Evolutionary conservation across 2,329 filamentous ascomycete genomes (phyloP).

Genomic region (Diaporthe nobilis): DNA sequence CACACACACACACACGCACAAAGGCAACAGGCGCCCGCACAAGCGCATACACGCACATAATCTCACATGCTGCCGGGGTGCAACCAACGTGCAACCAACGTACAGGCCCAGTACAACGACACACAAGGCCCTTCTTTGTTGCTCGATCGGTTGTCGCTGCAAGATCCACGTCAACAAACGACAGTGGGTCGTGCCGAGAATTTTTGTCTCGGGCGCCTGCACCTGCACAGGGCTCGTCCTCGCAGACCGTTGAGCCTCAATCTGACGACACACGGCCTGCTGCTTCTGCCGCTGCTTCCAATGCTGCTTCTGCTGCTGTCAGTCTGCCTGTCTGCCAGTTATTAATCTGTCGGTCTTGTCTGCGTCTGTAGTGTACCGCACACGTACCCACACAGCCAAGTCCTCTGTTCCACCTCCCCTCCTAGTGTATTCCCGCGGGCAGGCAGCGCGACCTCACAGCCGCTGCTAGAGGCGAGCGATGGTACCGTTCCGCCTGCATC

Average conservation of each 20-base stretch:
- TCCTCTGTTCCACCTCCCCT: slow-evolving; percentile 13
- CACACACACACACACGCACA: not conserved
- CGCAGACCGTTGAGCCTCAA: slow-evolving; percentile 34
- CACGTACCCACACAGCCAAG: not conserved
- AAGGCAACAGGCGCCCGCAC: not conserved
- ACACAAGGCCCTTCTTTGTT: slow-evolving; percentile 34
- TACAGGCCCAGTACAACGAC: slow-evolving; percentile 36
- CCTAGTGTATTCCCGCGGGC: not conserved
- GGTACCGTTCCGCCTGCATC: slow-evolving; percentile 22
- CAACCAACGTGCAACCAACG: slow-evolving; percentile 21
- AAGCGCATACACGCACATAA: not conserved
- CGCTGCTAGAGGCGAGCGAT: slow-evolving; percentile 26
- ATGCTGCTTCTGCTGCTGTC: not conserved
- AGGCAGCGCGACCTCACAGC: slow-evolving; percentile 12
- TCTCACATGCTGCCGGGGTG: slow-evolving; percentile 5
- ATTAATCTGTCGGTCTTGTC: not conserved
- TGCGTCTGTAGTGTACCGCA: not conserved
- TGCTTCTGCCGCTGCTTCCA: not conserved
- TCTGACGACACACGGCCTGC: slow-evolving; percentile 15
- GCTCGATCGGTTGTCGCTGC: slow-evolving; percentile 33
- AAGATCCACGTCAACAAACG: slow-evolving; percentile 36
- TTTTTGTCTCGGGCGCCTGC: slow-evolving; percentile 30
- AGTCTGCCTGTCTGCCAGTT: not conserved
- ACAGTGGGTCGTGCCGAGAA: slow-evolving; percentile 27
- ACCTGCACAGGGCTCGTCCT: slow-evolving; percentile 27